Evolutionary conservation across 148 eudicot species (phyloP), one percentile per base, ranked within the genome.

Genomic region (Amaranthus cruentus): DNA sequence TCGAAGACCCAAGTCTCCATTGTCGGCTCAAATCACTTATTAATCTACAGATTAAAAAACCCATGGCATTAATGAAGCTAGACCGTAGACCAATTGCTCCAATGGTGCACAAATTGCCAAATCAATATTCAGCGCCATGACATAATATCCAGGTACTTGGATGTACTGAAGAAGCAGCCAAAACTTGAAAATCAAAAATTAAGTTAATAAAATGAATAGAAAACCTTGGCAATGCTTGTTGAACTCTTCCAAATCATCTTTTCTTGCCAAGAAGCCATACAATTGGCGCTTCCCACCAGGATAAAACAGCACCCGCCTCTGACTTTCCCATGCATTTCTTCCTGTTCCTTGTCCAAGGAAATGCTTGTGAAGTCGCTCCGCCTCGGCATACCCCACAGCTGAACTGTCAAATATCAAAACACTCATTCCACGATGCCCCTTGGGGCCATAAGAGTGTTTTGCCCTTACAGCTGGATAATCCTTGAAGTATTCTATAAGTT

Each of bases 391-490:
- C 14, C 93, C 98, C 62, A 86, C 77, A 4, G 88, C 87, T 1
- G 91, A 79, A 15, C 78, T 77, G 73, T 90, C 96, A 82, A 92
- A 92, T 42, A 92, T 86, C 52, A 92, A 59, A 1, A 88, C 60
- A 74, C 93, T 87, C 58, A 88, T 79, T 38, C 93, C 98, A 4
- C 90, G 88, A 69, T 92, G 96, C 38, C 98, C 98, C 73, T 76
- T 84, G 62, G 96, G 96, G 13, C 97, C 96, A 71, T 92, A 92
- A 4, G 96, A 84, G 55, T 87, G 93, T n/a, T 88, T 84, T 4
- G 93, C 84, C 72, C 76, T 88, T 42, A 64, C 75, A 4, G 91
- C 91, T 48, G 77, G 64, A 80, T 85, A 90, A 7, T 66, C 70
- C 65, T 78, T 71, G 74, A 92, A 92, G 72, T 75, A 81, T 13